A percentile compares a stretch with the other conserved stretches of the same genome.
phyloP scores from a whole-genome alignment of 352 stramenopile species.

The Globisporangium recalcitrans region DNA sequence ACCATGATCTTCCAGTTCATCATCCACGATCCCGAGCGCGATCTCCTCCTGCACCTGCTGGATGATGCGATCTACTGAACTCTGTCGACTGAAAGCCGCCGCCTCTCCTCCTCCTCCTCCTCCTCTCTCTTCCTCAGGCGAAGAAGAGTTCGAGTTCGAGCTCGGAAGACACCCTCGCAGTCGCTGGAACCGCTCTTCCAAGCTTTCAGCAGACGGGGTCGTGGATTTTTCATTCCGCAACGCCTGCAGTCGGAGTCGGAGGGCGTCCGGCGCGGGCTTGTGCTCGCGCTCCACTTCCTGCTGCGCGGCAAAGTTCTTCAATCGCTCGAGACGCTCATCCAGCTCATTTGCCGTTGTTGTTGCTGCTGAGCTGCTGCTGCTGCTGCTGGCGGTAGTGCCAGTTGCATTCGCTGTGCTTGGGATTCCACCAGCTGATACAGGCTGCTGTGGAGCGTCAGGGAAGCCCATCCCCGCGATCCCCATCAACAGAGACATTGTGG shows the following conservation, averaged over 20 bases:
- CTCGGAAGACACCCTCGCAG: conserved; percentile 21
- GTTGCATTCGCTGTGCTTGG: not conserved
- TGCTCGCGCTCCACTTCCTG: conserved; percentile 12
- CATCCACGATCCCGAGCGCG: conserved; percentile 40
- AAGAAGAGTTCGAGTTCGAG: not conserved
- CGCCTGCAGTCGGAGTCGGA: conserved; percentile 41
- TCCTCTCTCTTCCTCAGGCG: not conserved
- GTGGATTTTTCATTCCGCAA: conserved; percentile 34
- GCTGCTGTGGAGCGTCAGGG: not conserved
- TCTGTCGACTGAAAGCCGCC: conserved; percentile 11
- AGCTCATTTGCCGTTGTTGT: conserved; percentile 3
- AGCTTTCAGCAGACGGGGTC: conserved; percentile 20
- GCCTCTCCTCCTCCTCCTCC: not conserved
- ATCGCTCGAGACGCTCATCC: conserved; percentile 33
- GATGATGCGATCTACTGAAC: conserved; percentile 40
- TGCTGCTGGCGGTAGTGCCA: not conserved
- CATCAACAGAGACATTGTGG: conserved; percentile 7
- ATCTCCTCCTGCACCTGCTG: conserved; percentile 60
- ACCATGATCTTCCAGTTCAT: conserved; percentile 20
- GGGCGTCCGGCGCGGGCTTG: conserved; percentile 13
- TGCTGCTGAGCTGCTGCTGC: not conserved
- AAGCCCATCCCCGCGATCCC: conserved; percentile 6
- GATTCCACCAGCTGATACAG: not conserved
- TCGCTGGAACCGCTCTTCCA: conserved; percentile 36
- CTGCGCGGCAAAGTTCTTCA: conserved; percentile 34